Evolutionary conservation across 352 stramenopile species (phyloP), one percentile per base, ranked within the genome.

Genomic region (Pythium biforme): DNA sequence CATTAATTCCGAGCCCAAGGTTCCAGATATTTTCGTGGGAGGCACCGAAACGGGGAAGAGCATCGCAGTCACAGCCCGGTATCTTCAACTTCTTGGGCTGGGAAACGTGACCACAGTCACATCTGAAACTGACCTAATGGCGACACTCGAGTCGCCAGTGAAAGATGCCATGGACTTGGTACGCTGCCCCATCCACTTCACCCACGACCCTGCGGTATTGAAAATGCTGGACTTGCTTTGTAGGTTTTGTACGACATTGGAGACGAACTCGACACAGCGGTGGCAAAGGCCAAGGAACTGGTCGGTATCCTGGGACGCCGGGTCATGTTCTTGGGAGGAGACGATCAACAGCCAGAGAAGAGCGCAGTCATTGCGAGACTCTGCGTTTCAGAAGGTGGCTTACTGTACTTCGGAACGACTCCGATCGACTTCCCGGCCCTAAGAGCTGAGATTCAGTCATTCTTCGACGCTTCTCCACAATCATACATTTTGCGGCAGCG

Each of bases 181-280:
- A 72, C 45, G 70, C 11, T 47, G n/a, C 19, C 8, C 5, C 19
- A 8, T 23, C n/a, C 14, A 47, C 20, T 10, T 25, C 2, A 37
- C 6, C 47, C 31, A 12, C 33, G 47, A 3, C 4, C 3, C 20
- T 10, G 11, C 2, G 37, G 14, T 17, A 43, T 47, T 31, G 11
- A 49, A 20, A 3, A 0, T 39, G n/a, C n/a, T 59, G 8, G 45
- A 15, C 63, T 49, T 39, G 7, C 20, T 41, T 46, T 10, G 14
- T 25, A 91, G 82, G 59, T 92, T 6, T 86, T 77, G 29, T 89
- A 86, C 49, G 83, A 90, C 46, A 73, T 90, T 31, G 79, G 78
- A 1, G 62, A 45, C 11, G 69, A 82, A 2, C 62, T 89, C 20
- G 76, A 86, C 40, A 64, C 58, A 11, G 77, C 81, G 0, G 29